phyloP scores from a whole-genome alignment of 345 rosid genomes.

The Eucalyptus paniculata region DNA sequence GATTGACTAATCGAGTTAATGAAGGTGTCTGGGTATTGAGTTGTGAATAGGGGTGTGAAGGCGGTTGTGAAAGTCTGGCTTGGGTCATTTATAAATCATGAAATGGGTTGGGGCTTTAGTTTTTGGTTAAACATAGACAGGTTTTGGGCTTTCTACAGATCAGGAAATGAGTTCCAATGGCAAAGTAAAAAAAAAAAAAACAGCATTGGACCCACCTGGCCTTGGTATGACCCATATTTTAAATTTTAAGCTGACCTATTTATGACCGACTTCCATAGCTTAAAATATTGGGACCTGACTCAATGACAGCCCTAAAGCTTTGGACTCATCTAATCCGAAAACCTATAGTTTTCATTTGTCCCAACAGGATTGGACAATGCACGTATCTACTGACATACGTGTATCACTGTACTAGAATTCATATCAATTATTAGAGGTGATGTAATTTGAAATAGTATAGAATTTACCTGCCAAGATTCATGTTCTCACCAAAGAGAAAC shows the following conservation, averaged over 20 bases:
- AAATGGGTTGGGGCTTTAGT: not conserved
- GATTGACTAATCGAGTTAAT: not conserved
- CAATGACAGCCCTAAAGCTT: not conserved
- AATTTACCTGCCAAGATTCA: conserved; percentile 3
- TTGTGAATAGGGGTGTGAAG: not conserved
- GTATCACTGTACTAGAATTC: not conserved
- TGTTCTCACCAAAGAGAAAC: conserved; percentile 1
- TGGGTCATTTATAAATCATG: not conserved
- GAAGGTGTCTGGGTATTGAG: not conserved
- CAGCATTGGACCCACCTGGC: not conserved
- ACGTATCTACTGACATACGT: not conserved
- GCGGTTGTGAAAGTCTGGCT: not conserved
- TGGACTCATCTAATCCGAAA: not conserved
- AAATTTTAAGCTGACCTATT: not conserved
- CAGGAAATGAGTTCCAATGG: not conserved
- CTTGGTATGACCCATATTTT: not conserved
- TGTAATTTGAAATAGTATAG: not conserved
- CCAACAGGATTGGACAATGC: not conserved
- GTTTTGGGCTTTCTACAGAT: not conserved
- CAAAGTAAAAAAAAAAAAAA: not conserved
- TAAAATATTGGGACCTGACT: not conserved
- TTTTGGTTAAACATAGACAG: not conserved
- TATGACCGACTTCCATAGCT: not conserved
- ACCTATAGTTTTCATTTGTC: not conserved
- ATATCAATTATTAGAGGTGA: not conserved